Evolutionary conservation across 164 flowering plant genomes (phyloP).

Genomic region (Nymphaea colorata): DNA sequence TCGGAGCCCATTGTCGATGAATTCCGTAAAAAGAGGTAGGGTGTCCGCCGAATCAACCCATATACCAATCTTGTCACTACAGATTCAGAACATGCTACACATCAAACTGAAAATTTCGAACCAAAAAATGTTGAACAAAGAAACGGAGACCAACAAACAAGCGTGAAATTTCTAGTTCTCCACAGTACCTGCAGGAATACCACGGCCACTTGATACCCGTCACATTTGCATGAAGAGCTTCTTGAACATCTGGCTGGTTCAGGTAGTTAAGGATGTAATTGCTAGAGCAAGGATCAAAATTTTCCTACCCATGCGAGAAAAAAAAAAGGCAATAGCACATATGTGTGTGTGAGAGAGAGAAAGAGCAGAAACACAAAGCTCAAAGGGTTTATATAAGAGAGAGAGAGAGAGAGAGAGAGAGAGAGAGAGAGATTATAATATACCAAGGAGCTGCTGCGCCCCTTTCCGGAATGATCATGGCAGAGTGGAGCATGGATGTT

Average conservation of each 20-base stretch:
- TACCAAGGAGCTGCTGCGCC: conserved; percentile 29
- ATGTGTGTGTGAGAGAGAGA: background rate
- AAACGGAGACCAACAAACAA: background rate
- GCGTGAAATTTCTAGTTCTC: background rate
- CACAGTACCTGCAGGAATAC: background rate
- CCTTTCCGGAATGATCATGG: conserved; percentile 18
- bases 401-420: background rate
- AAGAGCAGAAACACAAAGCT: background rate
- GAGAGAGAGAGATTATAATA: conserved; percentile 2
- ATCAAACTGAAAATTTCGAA: background rate
- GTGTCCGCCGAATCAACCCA: conserved; percentile 45
- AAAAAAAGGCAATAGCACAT: background rate
- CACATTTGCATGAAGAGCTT: conserved; percentile 52
- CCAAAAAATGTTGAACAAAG: background rate
- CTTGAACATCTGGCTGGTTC: conserved; percentile 49
- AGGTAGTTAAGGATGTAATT: conserved; percentile 39
- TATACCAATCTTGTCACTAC: conserved; percentile 21
- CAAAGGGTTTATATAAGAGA: background rate
- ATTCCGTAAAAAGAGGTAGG: conserved; percentile 41
- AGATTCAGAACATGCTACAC: background rate
- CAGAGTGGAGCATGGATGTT: conserved; percentile 63
- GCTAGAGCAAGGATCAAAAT: conserved; percentile 51
- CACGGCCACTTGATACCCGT: background rate
- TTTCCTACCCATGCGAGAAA: conserved; percentile 9
- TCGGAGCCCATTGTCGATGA: conserved; percentile 41